These are phyloP conservation scores for Xylariaceae sp. DNA, from an alignment of 2,329 filamentous ascomycete genomes.

Conservation along the genomic window DNA sequence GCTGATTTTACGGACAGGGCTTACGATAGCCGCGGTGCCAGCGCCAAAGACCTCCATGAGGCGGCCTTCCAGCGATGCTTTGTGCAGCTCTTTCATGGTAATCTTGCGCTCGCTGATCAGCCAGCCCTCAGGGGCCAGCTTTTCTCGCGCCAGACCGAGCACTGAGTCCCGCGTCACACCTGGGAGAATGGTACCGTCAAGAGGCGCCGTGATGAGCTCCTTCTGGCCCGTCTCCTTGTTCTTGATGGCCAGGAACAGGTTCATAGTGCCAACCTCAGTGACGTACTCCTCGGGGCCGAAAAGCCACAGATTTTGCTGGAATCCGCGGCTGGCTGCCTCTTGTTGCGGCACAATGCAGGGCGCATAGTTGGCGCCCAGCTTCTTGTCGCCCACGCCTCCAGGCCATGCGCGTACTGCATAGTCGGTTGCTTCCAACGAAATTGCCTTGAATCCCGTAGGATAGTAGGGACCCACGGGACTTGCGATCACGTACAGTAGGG, in stretches of 20 bases:
- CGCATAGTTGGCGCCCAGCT: constrained; percentile 98
- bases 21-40: constrained; percentile 91
- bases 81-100: constrained; percentile 79
- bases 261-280: constrained; percentile 98
- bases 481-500: constrained; percentile 90
- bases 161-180: constrained; percentile 93
- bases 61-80: constrained; percentile 78
- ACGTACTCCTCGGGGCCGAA: constrained; percentile 95
- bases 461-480: constrained; percentile 97
- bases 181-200: constrained; percentile 94
- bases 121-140: constrained; percentile 83
- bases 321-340: constrained; percentile 83
- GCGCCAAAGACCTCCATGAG: constrained; percentile 91
- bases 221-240: constrained; percentile 85
- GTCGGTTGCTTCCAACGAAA: constrained; percentile 91
- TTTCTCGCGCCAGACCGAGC: constrained; percentile 78
- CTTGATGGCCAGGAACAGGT: constrained; percentile 84
- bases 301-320: constrained; percentile 97
- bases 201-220: constrained; percentile 88
- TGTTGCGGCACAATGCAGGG: constrained; percentile 96
- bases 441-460: constrained; percentile 95
- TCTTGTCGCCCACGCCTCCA: constrained; percentile 95
- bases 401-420: constrained; percentile 98
- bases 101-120: constrained; percentile 83
- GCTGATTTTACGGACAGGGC: constrained; percentile 81